Percentiles rank a stretch among this genome's conserved stretches.
These are phyloP conservation scores for Candida labiduridarum DNA, from an alignment of 1,139 yeast species.

Conservation along the genomic window DNA sequence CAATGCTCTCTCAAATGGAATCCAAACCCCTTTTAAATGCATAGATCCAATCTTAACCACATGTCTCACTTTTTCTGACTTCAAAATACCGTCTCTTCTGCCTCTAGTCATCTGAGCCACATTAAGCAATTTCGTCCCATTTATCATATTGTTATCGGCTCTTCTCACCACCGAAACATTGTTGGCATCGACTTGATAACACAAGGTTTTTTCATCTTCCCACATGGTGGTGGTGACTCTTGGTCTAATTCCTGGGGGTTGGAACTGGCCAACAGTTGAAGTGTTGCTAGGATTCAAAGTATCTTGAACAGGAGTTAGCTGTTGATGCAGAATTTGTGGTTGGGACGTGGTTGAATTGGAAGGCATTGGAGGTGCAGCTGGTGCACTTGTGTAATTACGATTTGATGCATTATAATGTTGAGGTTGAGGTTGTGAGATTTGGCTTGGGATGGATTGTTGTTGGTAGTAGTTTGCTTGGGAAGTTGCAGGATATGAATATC, in stretches of 20 bases:
- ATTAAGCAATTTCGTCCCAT: conserved; percentile 79
- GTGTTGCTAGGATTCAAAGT: conserved; percentile 26
- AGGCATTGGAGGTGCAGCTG: conserved; percentile 8
- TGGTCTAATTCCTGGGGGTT: conserved; percentile 66
- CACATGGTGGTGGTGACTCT: conserved; percentile 93
- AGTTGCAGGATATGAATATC: conserved; percentile 13
- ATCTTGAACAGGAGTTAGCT: conserved; percentile 23
- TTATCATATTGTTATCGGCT: conserved; percentile 91
- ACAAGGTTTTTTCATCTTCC: conserved; percentile 94
- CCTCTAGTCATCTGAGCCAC: conserved; percentile 63
- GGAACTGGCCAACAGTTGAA: conserved; percentile 49
- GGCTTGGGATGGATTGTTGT: conserved; percentile 19
- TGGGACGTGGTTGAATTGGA: conserved; percentile 9
- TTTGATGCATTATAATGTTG: conserved; percentile 18
- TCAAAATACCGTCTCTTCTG: conserved; percentile 61
- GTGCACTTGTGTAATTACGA: conserved; percentile 13
- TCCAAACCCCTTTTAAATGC: conserved; percentile 98
- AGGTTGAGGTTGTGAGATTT: conserved; percentile 21
- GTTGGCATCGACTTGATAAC: conserved; percentile 94
- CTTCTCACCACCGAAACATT: conserved; percentile 90
- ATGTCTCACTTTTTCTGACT: conserved; percentile 84
- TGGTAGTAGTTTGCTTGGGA: conserved; percentile 18
- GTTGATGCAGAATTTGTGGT: conserved; percentile 12
- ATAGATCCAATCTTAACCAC: conserved; percentile 96
- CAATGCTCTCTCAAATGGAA: conserved; percentile 90